Base-by-base conservation (phyloP, 2,329 filamentous ascomycete genomes). In the Neurospora sp. region DNA sequence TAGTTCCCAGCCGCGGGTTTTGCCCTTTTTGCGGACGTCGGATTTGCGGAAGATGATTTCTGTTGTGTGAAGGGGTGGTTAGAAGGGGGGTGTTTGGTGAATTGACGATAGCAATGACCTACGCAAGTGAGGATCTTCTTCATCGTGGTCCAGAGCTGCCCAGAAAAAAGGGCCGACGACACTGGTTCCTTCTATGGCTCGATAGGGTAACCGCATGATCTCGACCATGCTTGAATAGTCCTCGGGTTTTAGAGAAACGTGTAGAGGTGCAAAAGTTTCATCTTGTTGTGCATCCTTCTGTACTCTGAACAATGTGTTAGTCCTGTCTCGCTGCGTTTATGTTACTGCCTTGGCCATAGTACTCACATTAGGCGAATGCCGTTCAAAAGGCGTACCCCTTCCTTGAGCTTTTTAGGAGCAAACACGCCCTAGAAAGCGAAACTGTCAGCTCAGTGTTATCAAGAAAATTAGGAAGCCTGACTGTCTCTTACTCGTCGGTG, bases 141-240 rank as follows among this genome's bases (percentile, higher is more conserved):
- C 85, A 73, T 88, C 83, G 71, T 86, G 83, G 75, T 89, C 86
- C 71, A 84, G 81, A 1, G 84, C 81, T 52, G 80, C 84, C 87
- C 87, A 90, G 78, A 90, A 90, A 75, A 89, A 89, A 0, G 87
- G 88, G 0, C 87, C 88, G 15, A 90, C 87, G 11, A 86, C 83
- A 70, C 84, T 84, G 23, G 82, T 85, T 19, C 85, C 84, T 77
- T 90, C 88, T 72, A 90, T 86, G 40, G 82, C 85, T 9, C 86
- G 82, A 74, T 83, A 84, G 1, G 88, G 87, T 62, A 90, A 80
- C 71, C 79, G 82, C 78, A 89, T 76, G 17, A 78, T 79, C 72
- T 82, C 81, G 23, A 89, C 83, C 87, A 90, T 89, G 67, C 79
- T 79, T 73, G 82, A 81, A 73, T 90, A 90, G 39, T 79, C 76